Conservation (phyloP, 352 stramenopile genomes). For the Phytopythium helicoides region DNA sequence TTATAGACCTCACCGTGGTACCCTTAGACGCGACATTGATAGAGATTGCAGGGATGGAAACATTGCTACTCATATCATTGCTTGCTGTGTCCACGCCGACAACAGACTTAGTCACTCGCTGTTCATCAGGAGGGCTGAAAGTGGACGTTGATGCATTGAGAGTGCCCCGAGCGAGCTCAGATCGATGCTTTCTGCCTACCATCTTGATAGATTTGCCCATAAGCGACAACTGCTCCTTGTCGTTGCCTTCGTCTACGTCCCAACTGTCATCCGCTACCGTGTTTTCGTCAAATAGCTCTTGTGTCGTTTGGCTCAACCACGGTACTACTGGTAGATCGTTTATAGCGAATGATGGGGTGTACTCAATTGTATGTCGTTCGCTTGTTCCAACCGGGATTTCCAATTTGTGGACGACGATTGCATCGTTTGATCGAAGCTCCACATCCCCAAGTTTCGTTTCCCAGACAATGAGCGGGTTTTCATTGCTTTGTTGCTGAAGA, state of each 20-base stretch:
- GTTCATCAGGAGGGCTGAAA: too few species aligned
- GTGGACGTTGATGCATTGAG: too few species aligned
- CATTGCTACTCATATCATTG: too few species aligned
- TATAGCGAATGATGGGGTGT: not conserved
- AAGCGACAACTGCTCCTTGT: too few species aligned
- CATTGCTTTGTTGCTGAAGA: not conserved
- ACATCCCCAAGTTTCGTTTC: not conserved
- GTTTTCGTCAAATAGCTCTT: not conserved
- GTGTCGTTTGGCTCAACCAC: not conserved
- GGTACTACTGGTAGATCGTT: not conserved
- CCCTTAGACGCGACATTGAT: not conserved
- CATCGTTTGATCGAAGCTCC: not conserved
- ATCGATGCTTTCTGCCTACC: too few species aligned
- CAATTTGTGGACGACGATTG: conserved; percentile 2
- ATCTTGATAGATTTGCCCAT: not conserved
- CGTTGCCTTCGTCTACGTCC: not conserved
- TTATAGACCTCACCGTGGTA: too few species aligned
- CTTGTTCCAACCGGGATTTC: not conserved
- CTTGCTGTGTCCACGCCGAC: not conserved
- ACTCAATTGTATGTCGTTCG: not conserved
- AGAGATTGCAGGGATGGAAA: not conserved
- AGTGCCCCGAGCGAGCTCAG: too few species aligned
- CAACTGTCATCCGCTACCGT: not conserved
- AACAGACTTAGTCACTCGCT: not conserved
- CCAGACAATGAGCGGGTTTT: not conserved